These are phyloP conservation scores for Peziza echinospora DNA, from an alignment of 495 filamentous ascomycete genomes.

Conservation along the genomic window DNA sequence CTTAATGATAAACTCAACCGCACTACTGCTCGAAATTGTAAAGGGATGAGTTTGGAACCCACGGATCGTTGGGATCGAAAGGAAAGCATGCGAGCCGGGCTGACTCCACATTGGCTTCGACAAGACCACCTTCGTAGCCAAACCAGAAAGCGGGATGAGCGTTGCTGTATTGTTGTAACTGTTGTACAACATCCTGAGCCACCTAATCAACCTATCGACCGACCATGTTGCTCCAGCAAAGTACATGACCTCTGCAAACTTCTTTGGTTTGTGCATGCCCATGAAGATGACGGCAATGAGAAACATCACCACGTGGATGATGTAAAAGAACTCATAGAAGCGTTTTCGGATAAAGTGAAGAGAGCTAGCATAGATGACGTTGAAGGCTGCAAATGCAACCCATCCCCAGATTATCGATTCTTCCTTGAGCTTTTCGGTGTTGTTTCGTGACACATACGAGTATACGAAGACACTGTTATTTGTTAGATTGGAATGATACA, in stretches of 20 bases:
- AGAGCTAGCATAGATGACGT: slow-evolving; percentile 22
- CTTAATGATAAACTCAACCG: slow-evolving; percentile 33
- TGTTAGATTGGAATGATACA: no score
- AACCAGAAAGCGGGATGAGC: slow-evolving; percentile 31
- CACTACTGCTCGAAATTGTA: slow-evolving; percentile 30
- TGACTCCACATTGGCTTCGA: slow-evolving; percentile 25
- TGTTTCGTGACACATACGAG: not conserved
- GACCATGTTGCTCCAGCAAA: slow-evolving; percentile 29
- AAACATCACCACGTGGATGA: slow-evolving; percentile 32
- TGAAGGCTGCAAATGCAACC: slow-evolving; percentile 24
- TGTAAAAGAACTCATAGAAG: slow-evolving; percentile 37
- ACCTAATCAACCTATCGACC: slow-evolving; percentile 30
- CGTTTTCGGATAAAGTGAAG: slow-evolving; percentile 20
- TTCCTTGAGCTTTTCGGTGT: slow-evolving; percentile 18
- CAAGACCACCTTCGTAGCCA: slow-evolving; percentile 34
- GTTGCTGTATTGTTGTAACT: slow-evolving; percentile 33
- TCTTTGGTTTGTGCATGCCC: slow-evolving; percentile 31
- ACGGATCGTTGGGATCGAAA: slow-evolving; percentile 37
- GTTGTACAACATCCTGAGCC: slow-evolving; percentile 26
- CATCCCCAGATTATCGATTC: slow-evolving; percentile 25
- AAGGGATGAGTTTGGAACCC: slow-evolving; percentile 39
- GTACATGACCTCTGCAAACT: slow-evolving; percentile 24
- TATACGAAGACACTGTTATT: no score
- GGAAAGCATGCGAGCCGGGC: slow-evolving; percentile 38
- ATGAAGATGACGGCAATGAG: slow-evolving; percentile 28